phyloP scores from a whole-genome alignment of 495 filamentous ascomycete genomes.

The Penicillium flavigenum region DNA sequence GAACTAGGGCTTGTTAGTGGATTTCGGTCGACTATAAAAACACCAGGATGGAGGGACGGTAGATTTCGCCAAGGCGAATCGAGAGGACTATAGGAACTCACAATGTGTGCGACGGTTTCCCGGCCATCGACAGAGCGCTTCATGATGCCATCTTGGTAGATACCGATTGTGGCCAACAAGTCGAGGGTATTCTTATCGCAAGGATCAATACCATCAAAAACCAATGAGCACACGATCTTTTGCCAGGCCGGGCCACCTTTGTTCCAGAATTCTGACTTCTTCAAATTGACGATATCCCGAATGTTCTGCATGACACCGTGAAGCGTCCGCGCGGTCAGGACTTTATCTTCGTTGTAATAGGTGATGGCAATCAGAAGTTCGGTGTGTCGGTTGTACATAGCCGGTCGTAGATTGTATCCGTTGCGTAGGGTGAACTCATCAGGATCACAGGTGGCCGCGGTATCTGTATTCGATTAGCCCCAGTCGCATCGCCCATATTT shows the following conservation, averaged over 20 bases:
- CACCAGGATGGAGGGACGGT: neutral
- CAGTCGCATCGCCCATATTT: neutral
- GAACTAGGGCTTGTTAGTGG: constrained; percentile 53
- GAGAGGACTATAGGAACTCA: constrained; percentile 32
- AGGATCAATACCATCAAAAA: constrained; percentile 97
- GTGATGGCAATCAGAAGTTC: constrained; percentile 97
- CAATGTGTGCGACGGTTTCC: constrained; percentile 90
- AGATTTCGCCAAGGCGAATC: neutral
- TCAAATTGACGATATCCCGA: constrained; percentile 94
- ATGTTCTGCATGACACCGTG: constrained; percentile 99
- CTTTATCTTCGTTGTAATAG: constrained; percentile 99
- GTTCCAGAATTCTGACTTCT: constrained; percentile 99
- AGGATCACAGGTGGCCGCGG: constrained; percentile 95
- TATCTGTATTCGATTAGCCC: constrained; percentile 55
- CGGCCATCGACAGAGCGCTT: constrained; percentile 97
- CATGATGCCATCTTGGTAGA: constrained; percentile 97
- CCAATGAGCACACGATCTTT: constrained; percentile 93
- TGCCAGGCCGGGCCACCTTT: constrained; percentile 98
- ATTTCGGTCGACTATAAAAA: neutral
- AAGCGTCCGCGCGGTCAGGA: constrained; percentile 83
- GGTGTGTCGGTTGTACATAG: constrained; percentile 99
- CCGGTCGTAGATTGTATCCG: constrained; percentile 93
- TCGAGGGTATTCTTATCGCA: constrained; percentile 96
- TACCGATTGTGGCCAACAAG: constrained; percentile 87
- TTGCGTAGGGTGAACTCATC: constrained; percentile 98